phyloP scores from a whole-genome alignment of 2,329 filamentous ascomycete genomes.

The Clarireedia monteithiana region DNA sequence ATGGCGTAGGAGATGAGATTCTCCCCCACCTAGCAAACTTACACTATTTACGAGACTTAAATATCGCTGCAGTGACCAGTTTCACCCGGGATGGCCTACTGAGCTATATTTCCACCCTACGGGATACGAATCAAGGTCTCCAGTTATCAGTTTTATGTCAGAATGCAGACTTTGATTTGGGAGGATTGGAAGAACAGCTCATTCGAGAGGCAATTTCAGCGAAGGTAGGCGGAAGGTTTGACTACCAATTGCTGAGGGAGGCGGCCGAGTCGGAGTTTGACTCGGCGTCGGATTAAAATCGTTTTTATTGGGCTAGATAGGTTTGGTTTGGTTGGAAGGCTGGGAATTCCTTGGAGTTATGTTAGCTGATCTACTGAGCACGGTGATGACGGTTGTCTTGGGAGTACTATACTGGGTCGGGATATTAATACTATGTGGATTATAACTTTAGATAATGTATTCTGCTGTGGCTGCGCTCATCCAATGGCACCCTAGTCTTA shows the following conservation, averaged over 20 bases:
- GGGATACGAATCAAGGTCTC: conserved; percentile 29
- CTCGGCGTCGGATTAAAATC: conserved; percentile 24
- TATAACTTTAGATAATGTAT: no score
- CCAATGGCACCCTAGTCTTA: no score
- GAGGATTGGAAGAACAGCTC: conserved; percentile 18
- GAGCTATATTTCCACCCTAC: conserved; percentile 34
- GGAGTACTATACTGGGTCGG: no score
- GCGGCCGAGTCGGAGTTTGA: conserved; percentile 23
- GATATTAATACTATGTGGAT: no score
- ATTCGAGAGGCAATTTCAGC: conserved; percentile 25
- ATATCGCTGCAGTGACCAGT: conserved; percentile 44
- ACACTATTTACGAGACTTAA: conserved; percentile 41
- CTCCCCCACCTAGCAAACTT: conserved; percentile 38
- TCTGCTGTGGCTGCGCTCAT: no score
- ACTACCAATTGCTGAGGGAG: conserved; percentile 28
- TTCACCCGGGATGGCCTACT: conserved; percentile 46
- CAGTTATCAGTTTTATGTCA: conserved; percentile 28
- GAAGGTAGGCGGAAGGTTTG: conserved; percentile 30
- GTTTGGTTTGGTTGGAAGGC: background rate
- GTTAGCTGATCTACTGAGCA: no score
- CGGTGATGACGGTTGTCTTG: no score
- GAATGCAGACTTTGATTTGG: conserved; percentile 23
- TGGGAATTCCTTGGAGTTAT: background rate
- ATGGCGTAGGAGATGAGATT: conserved; percentile 42
- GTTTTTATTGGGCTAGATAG: background rate